Evolutionary conservation across 2,329 filamentous ascomycete genomes (phyloP).

Genomic region (Karstenula rhodostoma): DNA sequence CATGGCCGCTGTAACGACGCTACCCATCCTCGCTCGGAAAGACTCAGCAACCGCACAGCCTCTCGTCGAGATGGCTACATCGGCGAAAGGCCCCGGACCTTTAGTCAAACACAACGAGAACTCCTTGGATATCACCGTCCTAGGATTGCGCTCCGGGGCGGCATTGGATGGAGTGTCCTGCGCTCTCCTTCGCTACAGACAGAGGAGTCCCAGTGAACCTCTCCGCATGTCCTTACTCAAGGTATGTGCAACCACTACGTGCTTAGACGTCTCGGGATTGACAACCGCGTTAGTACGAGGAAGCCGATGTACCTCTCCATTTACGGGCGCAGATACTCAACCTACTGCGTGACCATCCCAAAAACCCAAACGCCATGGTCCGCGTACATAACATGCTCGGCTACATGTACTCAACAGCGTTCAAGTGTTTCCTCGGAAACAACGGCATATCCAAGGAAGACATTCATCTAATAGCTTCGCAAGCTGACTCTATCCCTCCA

Average conservation of each 20-base stretch:
- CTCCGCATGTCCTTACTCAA: slow-evolving; percentile 8
- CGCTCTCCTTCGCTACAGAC: slow-evolving; percentile 3
- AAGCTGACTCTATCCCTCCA: slow-evolving; percentile 58
- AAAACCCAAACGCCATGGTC: slow-evolving; percentile 62
- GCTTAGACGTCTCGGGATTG: neutral
- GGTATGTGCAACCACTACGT: neutral
- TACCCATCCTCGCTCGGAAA: neutral
- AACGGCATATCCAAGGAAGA: slow-evolving; percentile 53
- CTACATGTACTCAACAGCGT: slow-evolving; percentile 63
- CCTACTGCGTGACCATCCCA: slow-evolving; percentile 64
- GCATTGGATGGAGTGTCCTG: slow-evolving; percentile 3
- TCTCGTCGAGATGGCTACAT: slow-evolving; percentile 1
- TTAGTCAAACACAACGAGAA: neutral
- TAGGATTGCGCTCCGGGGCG: slow-evolving; percentile 4
- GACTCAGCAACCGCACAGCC: slow-evolving; percentile 5
- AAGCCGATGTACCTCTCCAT: slow-evolving; percentile 50
- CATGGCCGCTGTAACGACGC: neutral
- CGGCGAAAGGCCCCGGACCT: neutral
- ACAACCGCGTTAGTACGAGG: neutral
- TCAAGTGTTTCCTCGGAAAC: slow-evolving; percentile 58
- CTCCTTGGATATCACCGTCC: neutral
- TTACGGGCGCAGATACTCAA: slow-evolving; percentile 66
- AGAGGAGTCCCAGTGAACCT: neutral
- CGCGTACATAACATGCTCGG: slow-evolving; percentile 67
- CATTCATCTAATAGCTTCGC: slow-evolving; percentile 65